Evolutionary conservation across 192 early-diverging fungal genomes (phyloP).

Genomic region (Coemansia sp.): DNA sequence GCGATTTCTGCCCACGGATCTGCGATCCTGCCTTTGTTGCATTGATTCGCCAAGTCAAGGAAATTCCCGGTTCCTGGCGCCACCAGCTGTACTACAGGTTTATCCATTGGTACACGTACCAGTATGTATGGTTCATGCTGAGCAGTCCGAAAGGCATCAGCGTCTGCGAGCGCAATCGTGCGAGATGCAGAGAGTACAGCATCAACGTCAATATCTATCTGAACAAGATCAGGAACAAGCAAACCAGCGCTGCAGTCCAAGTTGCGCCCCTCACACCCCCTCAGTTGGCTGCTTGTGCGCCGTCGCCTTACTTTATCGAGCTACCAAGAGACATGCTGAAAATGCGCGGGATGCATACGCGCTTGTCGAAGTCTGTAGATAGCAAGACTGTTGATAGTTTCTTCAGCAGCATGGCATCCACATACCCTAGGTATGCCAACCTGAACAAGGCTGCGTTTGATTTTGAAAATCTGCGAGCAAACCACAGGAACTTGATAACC

Average conservation of each 20-base stretch:
- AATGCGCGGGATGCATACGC: neutral
- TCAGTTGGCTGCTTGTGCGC: neutral
- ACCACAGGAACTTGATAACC: neutral
- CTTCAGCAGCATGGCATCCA: neutral
- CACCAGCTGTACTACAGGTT: slow-evolving; percentile 19
- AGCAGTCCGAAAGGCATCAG: slow-evolving; percentile 3
- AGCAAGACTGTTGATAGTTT: neutral
- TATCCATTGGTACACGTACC: slow-evolving; percentile 32
- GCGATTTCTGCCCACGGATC: slow-evolving; percentile 22
- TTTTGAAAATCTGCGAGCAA: neutral
- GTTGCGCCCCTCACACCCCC: neutral
- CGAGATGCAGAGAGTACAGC: neutral
- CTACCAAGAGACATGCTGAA: neutral
- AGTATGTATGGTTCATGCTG: slow-evolving; percentile 46
- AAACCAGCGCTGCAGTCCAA: neutral
- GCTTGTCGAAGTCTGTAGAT: neutral
- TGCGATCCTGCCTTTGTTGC: slow-evolving; percentile 7
- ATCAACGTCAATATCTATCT: neutral
- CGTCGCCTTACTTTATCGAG: neutral
- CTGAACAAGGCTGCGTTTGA: neutral
- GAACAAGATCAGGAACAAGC: neutral
- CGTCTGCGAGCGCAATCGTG: neutral
- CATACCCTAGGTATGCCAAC: neutral
- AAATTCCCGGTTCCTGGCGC: slow-evolving; percentile 14
- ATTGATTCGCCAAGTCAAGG: slow-evolving; percentile 2